Base-by-base conservation (phyloP, 805 yeast species). In the Candida sakaeoensis region DNA sequence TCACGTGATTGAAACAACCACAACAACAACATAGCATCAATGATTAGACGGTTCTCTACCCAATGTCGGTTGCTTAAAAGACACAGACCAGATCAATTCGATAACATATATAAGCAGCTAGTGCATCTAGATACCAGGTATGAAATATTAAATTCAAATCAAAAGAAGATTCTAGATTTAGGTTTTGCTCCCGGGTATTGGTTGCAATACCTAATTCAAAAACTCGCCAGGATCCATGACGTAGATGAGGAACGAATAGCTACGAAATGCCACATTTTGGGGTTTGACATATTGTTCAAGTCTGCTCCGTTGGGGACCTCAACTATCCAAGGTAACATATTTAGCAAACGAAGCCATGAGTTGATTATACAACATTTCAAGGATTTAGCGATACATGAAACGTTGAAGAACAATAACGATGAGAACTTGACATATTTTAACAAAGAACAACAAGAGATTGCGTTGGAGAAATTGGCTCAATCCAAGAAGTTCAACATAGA, bases 291-390 rank as follows among this genome's bases (percentile, higher is more conserved):
- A 24, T 68, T 91, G 15, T 83, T 86, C 6, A 76, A 81, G 38
- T 70, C 74, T 13, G 96, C 97, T 0, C 95, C 96, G 0, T 52
- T 55, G 3, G 96, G 97, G 1, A 86, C 83, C 0, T 74, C 83
- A 7, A 65, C 90, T 0, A 72, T 90, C 38, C 98, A 93, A 55
- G 98, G 95, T 1, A 87, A 90, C 54, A 83, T 91, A n/a, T 66
- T 85, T 29, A 78, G 87, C 25, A 71, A 70, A 47, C 58, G 58
- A 30, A 42, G 64, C 5, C 67, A 60, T 9, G 31, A 46, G 3
- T 45, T 48, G 10, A 54, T 62, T 1, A 25, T 39, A 13, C 45
- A 53, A 8, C 61, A 56, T 44, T 62, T 63, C 41, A 54, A 53
- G 33, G 67, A 63, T 30, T 26, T 58, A 8, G 55, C 60, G 13